A percentile compares a stretch with the other conserved stretches of the same genome.
Evolutionary conservation across 139 green algal genomes (phyloP).

Genomic region (Chlamydomonas schloesseri): DNA sequence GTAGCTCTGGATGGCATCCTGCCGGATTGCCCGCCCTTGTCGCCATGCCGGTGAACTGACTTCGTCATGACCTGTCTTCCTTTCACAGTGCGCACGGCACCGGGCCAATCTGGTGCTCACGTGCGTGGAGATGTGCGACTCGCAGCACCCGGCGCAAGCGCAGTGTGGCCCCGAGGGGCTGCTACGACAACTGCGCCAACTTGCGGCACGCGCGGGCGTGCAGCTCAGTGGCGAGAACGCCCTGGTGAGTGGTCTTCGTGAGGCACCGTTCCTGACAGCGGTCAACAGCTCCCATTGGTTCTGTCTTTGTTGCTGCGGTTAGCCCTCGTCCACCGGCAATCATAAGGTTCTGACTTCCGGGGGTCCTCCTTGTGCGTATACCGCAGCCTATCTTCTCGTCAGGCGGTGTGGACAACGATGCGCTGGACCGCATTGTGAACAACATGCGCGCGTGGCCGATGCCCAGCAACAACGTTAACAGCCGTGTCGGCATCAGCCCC

Average conservation of each 20-base stretch:
- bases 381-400: conserved; percentile 78
- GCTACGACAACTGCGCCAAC: conserved; percentile 81
- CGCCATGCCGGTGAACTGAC: no score
- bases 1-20: no score
- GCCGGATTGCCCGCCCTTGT: no score
- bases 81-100: conserved; percentile 75
- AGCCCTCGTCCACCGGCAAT: no score
- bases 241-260: conserved; percentile 58
- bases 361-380: no score
- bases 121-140: conserved; percentile 98
- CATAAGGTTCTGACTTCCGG: no score
- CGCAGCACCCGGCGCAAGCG: conserved; percentile 90
- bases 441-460: conserved; percentile 65
- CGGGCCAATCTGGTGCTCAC: conserved; percentile 92
- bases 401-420: conserved; percentile 68
- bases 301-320: no score
- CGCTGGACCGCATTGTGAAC: conserved; percentile 81
- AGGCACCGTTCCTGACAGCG: no score
- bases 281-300: no score
- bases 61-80: no score
- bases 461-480: background rate
- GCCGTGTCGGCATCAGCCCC: no score
- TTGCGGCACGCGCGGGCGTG: conserved; percentile 72
- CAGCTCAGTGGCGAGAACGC: conserved; percentile 93
- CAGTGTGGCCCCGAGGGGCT: conserved; percentile 92